phyloP scores from a whole-genome alignment of 2,329 filamentous ascomycete genomes.

The Penicillium decumbens region DNA sequence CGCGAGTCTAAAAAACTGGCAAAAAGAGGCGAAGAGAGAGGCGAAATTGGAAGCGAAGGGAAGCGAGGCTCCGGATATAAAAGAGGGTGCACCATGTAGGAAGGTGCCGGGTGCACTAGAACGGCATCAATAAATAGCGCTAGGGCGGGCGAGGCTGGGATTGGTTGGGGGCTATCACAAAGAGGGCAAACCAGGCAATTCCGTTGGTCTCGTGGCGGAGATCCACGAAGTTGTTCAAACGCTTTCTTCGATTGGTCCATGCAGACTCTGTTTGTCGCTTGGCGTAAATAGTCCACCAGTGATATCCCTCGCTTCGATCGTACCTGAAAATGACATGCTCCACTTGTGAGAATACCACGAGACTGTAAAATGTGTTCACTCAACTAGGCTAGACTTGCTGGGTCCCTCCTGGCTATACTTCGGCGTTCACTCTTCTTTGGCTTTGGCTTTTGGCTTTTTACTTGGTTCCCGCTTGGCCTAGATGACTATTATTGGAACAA shows the following conservation, averaged over 20 bases:
- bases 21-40: not conserved
- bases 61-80: not conserved
- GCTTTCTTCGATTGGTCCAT: not conserved
- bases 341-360: not conserved
- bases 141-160: not conserved
- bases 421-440: not conserved
- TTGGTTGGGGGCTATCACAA: not conserved
- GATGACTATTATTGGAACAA: not conserved
- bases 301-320: slow-evolving; percentile 6
- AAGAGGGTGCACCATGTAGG: not conserved
- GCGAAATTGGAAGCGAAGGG: not conserved
- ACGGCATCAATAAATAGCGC: not conserved
- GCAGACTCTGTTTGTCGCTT: not conserved
- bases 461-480: not conserved
- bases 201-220: slow-evolving; percentile 11
- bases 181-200: not conserved
- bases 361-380: not conserved
- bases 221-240: slow-evolving; percentile 11
- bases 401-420: not conserved
- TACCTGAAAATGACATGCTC: slow-evolving; percentile 13
- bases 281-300: not conserved
- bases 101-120: slow-evolving; percentile 3
- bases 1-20: not conserved
- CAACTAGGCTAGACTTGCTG: not conserved
- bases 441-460: not conserved